Conservation (phyloP, 345 rosid genomes). For the Erodium maritimum region DNA sequence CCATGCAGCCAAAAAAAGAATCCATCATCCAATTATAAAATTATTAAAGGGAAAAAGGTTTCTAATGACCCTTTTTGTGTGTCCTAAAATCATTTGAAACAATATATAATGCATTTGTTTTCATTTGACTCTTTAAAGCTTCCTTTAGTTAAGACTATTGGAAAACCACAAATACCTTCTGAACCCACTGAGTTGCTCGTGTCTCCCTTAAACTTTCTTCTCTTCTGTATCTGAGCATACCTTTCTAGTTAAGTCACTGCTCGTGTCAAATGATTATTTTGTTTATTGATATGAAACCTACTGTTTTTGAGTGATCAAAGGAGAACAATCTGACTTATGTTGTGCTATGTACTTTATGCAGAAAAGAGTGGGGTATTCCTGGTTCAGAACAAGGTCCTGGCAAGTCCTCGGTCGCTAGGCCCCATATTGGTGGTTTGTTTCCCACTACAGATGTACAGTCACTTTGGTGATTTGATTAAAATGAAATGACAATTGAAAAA, state of each 20-base stretch:
- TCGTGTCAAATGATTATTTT: background rate
- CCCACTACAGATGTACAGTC: slow-evolving; percentile 61
- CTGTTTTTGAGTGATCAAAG: background rate
- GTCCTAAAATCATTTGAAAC: too few species aligned
- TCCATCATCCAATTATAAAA: too few species aligned
- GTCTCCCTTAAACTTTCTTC: too few species aligned
- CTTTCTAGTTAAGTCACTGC: background rate
- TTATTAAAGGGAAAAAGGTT: too few species aligned
- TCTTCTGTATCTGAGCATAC: background rate
- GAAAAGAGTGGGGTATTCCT: slow-evolving; percentile 34
- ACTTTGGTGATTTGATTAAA: slow-evolving; percentile 48
- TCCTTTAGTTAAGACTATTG: too few species aligned
- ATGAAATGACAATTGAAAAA: slow-evolving; percentile 10
- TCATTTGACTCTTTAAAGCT: too few species aligned
- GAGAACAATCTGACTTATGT: background rate
- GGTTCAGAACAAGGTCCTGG: slow-evolving; percentile 31
- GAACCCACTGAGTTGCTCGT: too few species aligned
- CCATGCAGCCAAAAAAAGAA: too few species aligned
- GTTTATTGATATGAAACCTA: background rate
- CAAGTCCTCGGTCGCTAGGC: slow-evolving; percentile 23
- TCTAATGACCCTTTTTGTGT: too few species aligned
- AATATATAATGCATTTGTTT: too few species aligned
- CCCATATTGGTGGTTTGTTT: slow-evolving; percentile 38
- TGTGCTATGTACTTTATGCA: slow-evolving; percentile 18
- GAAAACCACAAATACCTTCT: too few species aligned